Conservation (phyloP, 352 stramenopile genomes). For the Pythium vanterpoolii region DNA sequence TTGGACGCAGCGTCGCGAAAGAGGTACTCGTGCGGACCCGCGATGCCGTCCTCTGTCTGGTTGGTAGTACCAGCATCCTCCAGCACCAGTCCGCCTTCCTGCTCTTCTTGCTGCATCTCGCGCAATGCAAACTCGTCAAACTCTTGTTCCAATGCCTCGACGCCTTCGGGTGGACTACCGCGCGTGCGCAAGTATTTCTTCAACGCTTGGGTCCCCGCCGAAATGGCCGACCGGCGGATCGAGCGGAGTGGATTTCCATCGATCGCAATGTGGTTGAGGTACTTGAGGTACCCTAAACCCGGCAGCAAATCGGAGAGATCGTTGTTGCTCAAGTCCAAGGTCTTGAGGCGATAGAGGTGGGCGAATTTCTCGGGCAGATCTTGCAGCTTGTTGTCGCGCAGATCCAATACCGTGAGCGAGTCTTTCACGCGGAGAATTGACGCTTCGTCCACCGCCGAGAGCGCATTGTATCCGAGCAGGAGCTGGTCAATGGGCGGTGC, state of each 20-base stretch:
- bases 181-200: constrained; percentile 85
- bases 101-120: constrained; percentile 40
- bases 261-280: constrained; percentile 69
- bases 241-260: constrained; percentile 76
- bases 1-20: constrained; percentile 64
- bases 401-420: constrained; percentile 66
- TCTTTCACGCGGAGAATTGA: constrained; percentile 53
- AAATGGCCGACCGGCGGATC: constrained; percentile 67
- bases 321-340: constrained; percentile 83
- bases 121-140: constrained; percentile 61
- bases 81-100: constrained; percentile 18
- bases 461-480: constrained; percentile 69
- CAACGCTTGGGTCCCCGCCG: constrained; percentile 55
- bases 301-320: constrained; percentile 68
- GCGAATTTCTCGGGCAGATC: constrained; percentile 51
- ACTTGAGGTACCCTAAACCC: constrained; percentile 69
- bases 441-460: constrained; percentile 42
- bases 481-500: constrained; percentile 58
- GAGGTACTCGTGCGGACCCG: constrained; percentile 49
- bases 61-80: too few relatives aligned
- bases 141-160: constrained; percentile 66
- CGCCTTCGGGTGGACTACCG: constrained; percentile 49
- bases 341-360: constrained; percentile 71
- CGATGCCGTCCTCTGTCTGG: constrained; percentile 11
- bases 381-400: constrained; percentile 79